Conservation (phyloP, 2,329 filamentous ascomycete genomes). For the Phyllosticta paracitricarpa region DNA sequence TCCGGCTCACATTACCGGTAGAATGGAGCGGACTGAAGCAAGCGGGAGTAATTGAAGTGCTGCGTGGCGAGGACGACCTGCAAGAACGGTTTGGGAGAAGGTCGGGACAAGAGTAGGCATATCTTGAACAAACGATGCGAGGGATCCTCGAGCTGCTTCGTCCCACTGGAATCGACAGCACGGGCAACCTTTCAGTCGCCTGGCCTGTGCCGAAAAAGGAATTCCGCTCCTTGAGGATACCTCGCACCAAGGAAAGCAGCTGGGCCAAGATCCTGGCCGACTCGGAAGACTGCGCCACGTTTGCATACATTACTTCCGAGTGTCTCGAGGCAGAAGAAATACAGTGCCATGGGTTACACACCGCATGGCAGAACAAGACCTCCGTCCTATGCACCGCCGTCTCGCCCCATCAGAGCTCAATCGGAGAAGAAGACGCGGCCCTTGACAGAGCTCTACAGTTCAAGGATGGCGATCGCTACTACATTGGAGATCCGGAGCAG, state of each 20-base stretch:
- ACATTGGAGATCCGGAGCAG: neutral
- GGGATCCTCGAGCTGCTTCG: neutral
- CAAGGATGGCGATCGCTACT: neutral
- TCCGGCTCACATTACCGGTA: neutral
- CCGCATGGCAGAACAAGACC: neutral
- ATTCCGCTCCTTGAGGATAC: neutral
- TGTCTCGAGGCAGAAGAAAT: slow-evolving; percentile 2
- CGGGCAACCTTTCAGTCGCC: slow-evolving; percentile 1
- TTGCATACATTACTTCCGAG: slow-evolving; percentile 4
- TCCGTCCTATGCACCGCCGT: slow-evolving; percentile 6
- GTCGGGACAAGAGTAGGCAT: neutral
- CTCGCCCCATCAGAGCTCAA: neutral
- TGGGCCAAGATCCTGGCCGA: slow-evolving; percentile 9
- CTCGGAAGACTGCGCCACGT: slow-evolving; percentile 11
- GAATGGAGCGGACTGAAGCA: neutral
- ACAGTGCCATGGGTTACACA: slow-evolving; percentile 2
- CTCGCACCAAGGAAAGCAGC: neutral
- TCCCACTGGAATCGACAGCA: neutral
- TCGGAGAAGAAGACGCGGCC: too few species aligned
- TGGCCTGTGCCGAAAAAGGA: neutral
- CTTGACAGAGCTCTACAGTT: neutral
- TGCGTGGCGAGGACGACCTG: neutral
- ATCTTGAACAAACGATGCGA: neutral
- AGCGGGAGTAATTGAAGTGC: neutral
- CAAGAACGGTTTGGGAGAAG: neutral